A percentile compares a stretch with the other conserved stretches of the same genome.
These are phyloP conservation scores for Aspergillus ostianus DNA, from an alignment of 495 filamentous ascomycete genomes.

Conservation along the genomic window DNA sequence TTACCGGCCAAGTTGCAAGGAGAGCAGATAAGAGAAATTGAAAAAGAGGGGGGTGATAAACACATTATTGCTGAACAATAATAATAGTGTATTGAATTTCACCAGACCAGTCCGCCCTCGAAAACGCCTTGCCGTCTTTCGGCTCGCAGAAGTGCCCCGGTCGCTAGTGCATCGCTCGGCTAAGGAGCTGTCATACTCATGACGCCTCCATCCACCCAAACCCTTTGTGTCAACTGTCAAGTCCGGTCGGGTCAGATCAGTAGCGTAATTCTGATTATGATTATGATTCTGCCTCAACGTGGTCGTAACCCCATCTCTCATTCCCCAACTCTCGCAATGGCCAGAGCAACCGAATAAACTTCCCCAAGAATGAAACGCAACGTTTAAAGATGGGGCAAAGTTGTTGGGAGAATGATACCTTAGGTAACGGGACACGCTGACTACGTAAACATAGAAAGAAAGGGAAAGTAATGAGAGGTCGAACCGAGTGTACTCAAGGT, in stretches of 20 bases:
- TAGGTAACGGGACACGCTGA: no score
- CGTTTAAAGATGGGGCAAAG: neutral
- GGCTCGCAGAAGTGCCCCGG: constrained; percentile 2
- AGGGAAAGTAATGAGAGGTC: no score
- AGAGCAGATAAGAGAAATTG: neutral
- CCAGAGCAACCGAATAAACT: neutral
- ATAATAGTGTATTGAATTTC: no score
- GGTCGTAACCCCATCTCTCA: neutral
- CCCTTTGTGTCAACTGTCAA: no score
- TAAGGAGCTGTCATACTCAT: constrained; percentile 14
- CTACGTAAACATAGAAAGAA: neutral
- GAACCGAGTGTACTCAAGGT: no score
- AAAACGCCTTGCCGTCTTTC: neutral
- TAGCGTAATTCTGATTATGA: neutral
- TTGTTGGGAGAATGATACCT: no score
- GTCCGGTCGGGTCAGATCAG: no score
- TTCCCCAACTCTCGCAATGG: neutral
- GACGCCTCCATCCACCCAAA: neutral
- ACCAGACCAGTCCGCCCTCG: no score
- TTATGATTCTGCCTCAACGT: neutral
- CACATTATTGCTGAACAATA: no score
- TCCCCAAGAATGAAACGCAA: neutral
- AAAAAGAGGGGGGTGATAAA: neutral
- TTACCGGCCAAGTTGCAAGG: constrained; percentile 3
- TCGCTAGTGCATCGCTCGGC: constrained; percentile 12